Conservation (phyloP, 1,284 basidiomycete species). For the Apiotrichum porosum region DNA sequence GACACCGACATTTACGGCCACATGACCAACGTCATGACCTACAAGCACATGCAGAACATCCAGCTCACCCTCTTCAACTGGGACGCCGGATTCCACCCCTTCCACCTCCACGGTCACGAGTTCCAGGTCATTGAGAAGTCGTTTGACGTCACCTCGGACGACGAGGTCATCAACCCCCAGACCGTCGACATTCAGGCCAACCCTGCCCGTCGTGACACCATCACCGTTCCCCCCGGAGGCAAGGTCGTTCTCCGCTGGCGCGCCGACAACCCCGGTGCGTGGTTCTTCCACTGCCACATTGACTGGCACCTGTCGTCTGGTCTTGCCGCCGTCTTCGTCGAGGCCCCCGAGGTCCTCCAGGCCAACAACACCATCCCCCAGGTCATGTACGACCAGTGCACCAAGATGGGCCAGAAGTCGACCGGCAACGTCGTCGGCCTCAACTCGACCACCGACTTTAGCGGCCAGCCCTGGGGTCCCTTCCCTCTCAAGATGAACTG, state of each 20-base stretch:
- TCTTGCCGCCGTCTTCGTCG: constrained; percentile 49
- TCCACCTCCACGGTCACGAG: constrained; percentile 59
- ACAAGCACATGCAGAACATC: constrained; percentile 69
- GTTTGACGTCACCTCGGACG: constrained; percentile 67
- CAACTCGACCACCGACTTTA: constrained; percentile 45
- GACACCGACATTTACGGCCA: constrained; percentile 67
- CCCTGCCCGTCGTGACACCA: constrained; percentile 73
- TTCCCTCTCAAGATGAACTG: constrained; percentile 62
- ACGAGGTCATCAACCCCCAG: constrained; percentile 75
- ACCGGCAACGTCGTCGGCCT: constrained; percentile 61
- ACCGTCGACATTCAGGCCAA: constrained; percentile 69
- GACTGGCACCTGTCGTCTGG: constrained; percentile 48
- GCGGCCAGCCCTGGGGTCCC: constrained; percentile 61
- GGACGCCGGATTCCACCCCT: constrained; percentile 51
- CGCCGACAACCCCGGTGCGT: constrained; percentile 55
- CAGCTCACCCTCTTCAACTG: constrained; percentile 81
- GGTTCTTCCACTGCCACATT: constrained; percentile 52
- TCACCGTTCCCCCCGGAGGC: constrained; percentile 50
- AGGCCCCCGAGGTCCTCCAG: constrained; percentile 46
- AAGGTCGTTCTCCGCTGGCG: constrained; percentile 50
- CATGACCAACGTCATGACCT: constrained; percentile 61
- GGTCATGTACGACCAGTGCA: constrained; percentile 62
- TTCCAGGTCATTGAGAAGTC: constrained; percentile 71
- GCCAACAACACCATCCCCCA: constrained; percentile 33
- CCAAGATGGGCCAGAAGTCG: constrained; percentile 55